Conservation (phyloP, 805 yeast genomes). For the Metschnikowia arizonensis region DNA sequence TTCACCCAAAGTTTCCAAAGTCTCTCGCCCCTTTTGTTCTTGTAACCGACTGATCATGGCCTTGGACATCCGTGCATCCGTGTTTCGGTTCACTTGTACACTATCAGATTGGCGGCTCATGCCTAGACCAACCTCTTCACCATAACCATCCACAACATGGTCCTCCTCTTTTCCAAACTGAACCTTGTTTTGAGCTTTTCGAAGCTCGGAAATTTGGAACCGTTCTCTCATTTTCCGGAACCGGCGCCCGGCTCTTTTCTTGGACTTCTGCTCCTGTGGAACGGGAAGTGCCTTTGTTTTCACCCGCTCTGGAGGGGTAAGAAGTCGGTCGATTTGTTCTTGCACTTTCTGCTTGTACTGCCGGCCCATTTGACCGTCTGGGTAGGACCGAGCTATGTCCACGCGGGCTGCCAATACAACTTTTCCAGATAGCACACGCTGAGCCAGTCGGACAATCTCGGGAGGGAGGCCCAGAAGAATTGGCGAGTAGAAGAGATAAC, state of each 20-base stretch:
- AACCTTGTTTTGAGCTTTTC: constrained; percentile 80
- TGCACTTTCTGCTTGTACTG: constrained; percentile 58
- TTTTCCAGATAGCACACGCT: constrained; percentile 77
- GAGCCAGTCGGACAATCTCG: constrained; percentile 60
- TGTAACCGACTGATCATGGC: constrained; percentile 50
- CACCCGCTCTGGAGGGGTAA: constrained; percentile 68
- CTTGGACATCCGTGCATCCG: constrained; percentile 59
- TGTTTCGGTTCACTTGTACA: constrained; percentile 40
- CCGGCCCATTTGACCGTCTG: constrained; percentile 52
- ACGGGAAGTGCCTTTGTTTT: constrained; percentile 62
- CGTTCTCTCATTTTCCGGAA: constrained; percentile 77
- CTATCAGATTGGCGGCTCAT: constrained; percentile 46
- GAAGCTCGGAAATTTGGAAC: constrained; percentile 73
- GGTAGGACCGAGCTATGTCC: constrained; percentile 48
- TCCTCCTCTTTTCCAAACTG: constrained; percentile 75
- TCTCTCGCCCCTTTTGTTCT: constrained; percentile 15
- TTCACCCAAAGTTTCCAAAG: constrained; percentile 7
- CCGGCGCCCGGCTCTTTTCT: constrained; percentile 82
- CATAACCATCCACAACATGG: constrained; percentile 57
- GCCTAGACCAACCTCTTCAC: constrained; percentile 82
- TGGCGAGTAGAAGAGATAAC: constrained; percentile 61
- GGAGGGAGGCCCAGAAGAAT: constrained; percentile 57
- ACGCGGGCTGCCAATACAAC: constrained; percentile 77
- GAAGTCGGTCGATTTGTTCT: constrained; percentile 62
- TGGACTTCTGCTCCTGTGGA: constrained; percentile 72